A percentile compares a stretch with the other conserved stretches of the same genome.
Conservation (phyloP, 2,329 filamentous ascomycete genomes). For the Triangularia verruculosa region DNA sequence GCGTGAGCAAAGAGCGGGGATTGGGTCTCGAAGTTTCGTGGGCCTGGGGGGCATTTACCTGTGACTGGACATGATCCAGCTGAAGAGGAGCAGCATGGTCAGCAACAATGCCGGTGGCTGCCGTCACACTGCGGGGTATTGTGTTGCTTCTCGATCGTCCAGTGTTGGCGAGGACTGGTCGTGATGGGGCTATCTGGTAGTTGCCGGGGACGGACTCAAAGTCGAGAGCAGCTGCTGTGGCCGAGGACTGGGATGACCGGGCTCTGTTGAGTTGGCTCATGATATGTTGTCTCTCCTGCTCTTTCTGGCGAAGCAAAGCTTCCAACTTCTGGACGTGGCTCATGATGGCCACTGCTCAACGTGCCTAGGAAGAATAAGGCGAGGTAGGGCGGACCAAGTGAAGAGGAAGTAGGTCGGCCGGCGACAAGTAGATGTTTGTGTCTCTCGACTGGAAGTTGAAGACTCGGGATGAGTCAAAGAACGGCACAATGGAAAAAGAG, state of each 20-base stretch:
- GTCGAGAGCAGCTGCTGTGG: neutral
- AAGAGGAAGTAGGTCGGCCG: conserved; percentile 1
- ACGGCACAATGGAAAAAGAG: conserved; percentile 18
- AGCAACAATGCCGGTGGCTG: neutral
- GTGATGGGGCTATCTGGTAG: conserved; percentile 28
- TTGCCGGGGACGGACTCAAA: conserved; percentile 26
- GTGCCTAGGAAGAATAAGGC: neutral
- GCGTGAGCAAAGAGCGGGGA: conserved; percentile 12
- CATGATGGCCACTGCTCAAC: conserved; percentile 15
- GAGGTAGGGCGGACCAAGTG: neutral
- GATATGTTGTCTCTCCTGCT: conserved; percentile 19
- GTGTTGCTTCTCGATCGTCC: conserved; percentile 31
- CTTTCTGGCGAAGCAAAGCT: conserved; percentile 16
- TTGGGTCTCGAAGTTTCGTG: conserved; percentile 2
- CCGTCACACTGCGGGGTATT: conserved; percentile 28
- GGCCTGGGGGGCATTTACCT: neutral
- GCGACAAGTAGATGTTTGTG: conserved; percentile 7
- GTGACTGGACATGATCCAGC: neutral
- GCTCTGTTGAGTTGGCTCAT: conserved; percentile 20
- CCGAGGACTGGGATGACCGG: conserved; percentile 10
- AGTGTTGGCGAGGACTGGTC: conserved; percentile 24
- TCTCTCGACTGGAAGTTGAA: conserved; percentile 7
- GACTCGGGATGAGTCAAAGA: conserved; percentile 21
- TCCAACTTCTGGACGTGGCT: conserved; percentile 21
- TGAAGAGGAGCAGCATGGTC: neutral